Evolutionary conservation across 768 basidiomycete genomes (phyloP), one percentile per base, ranked within the genome.

Genomic region (Kondoa malvinella): DNA sequence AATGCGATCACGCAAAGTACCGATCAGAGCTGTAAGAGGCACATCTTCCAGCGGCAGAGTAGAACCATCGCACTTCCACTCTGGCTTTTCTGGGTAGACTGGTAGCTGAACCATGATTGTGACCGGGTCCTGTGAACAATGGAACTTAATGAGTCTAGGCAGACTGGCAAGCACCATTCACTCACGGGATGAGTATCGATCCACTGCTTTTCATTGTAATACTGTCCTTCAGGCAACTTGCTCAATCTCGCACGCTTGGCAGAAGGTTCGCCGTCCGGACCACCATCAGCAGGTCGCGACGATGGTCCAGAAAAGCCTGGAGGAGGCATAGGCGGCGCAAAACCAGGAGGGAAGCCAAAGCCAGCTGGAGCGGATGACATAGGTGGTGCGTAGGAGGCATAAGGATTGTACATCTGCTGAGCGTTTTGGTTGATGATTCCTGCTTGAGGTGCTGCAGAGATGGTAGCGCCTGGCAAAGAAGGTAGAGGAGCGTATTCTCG

Each of bases 61-160:
- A 65, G 81, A 81, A 0, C 92, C 92, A 74, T 94, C 85, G 66
- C 95, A 80, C 74, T 94, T 92, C 89, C 88, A 94, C 77, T 94
- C 92, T 0, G 92, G 86, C 76, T 88, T 91, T 34, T 85, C 83
- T 0, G 86, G 79, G 73, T 92, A 86, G 65, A 79, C 81, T 1
- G 94, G 92, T 71, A 99, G 80, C 75, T 92, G 89, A 1, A 97
- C 81, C 34, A 82, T 81, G 59, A 99, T 81, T 29, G 86, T 86
- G 73, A 97, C 89, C 15, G 94, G 87, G 72, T 92, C 87, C 85
- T 86, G 65, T 1, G 57, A 63, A 3, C n/a, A 14, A 50, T 57
- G 29, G 27, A 21, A 25, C 26, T 14, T 21, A 17, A 3, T 50
- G 29, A n/a, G 30, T 62, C 14, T n/a, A 15, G 26, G 8, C 8